Evolutionary conservation across 2,329 filamentous ascomycete genomes (phyloP).

Genomic region (Fusarium zealandicum): DNA sequence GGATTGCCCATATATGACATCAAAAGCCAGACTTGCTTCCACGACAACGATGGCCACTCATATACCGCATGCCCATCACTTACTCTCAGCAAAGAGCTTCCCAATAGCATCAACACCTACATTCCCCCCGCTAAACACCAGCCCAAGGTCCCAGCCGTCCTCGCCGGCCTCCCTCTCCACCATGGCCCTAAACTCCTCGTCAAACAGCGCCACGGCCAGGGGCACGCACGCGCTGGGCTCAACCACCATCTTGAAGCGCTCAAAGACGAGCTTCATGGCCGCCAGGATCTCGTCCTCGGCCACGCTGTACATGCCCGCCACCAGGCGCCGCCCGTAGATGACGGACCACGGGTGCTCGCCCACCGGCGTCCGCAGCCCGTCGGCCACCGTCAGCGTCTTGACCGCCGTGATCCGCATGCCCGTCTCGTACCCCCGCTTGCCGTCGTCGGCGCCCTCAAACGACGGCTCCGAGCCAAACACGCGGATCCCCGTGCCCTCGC

Average conservation of each 20-base stretch:
- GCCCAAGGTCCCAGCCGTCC: constrained; percentile 74
- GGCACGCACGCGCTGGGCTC: constrained; percentile 89
- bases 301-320: constrained; percentile 75
- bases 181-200: constrained; percentile 79
- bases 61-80: too few relatives aligned
- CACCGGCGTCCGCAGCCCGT: constrained; percentile 85
- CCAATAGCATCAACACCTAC: constrained; percentile 62
- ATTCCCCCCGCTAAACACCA: constrained; percentile 69
- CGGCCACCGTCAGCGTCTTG: constrained; percentile 81
- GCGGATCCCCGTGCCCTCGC: constrained; percentile 71
- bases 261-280: constrained; percentile 79
- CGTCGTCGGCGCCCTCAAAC: constrained; percentile 86
- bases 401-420: constrained; percentile 73
- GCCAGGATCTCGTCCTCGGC: constrained; percentile 81
- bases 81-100: constrained; percentile 52
- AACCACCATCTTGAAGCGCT: constrained; percentile 88
- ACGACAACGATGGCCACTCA: too few relatives aligned
- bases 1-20: too few relatives aligned
- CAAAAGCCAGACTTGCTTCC: too few relatives aligned
- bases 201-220: constrained; percentile 81
- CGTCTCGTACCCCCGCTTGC: constrained; percentile 70
- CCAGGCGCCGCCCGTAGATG: constrained; percentile 74
- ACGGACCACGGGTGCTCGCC: constrained; percentile 79
- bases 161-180: constrained; percentile 75
- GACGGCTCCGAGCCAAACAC: constrained; percentile 90